Percentiles rank a stretch among this genome's conserved stretches.
Evolutionary conservation across 2,329 filamentous ascomycete species (phyloP).

Genomic region (Aspergillus awamori): DNA sequence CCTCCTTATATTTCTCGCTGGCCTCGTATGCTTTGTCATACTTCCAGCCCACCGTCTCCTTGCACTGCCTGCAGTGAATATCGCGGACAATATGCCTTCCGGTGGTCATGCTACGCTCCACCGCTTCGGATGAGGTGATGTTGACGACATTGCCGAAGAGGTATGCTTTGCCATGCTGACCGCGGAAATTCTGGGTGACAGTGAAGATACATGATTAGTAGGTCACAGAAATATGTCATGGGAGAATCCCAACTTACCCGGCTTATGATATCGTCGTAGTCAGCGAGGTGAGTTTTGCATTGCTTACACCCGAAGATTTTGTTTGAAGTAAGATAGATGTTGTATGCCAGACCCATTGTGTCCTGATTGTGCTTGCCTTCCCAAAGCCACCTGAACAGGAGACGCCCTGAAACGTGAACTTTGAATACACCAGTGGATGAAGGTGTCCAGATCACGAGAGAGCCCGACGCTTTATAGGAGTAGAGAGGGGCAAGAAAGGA

Average conservation of each 20-base stretch:
- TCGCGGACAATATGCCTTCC: constrained; percentile 92
- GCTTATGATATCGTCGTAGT: constrained; percentile 95
- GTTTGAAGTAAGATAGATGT: constrained; percentile 82
- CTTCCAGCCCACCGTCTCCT: constrained; percentile 94
- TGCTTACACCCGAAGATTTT: constrained; percentile 91
- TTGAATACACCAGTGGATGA: constrained; percentile 12
- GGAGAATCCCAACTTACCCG: constrained; percentile 64
- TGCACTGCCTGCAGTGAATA: constrained; percentile 88
- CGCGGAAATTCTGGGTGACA: constrained; percentile 80
- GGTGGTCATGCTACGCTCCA: constrained; percentile 97
- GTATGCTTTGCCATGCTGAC: constrained; percentile 97
- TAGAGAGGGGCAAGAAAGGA: background rate
- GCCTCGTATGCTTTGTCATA: constrained; percentile 96
- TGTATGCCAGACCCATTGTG: constrained; percentile 85
- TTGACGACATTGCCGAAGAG: constrained; percentile 96
- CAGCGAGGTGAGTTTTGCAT: constrained; percentile 94
- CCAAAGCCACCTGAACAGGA: constrained; percentile 19
- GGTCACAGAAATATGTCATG: background rate
- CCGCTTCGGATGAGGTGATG: constrained; percentile 75
- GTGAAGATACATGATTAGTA: constrained; percentile 8
- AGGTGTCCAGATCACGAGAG: background rate
- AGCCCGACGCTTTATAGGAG: background rate
- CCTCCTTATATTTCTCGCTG: constrained; percentile 97
- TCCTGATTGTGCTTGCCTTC: constrained; percentile 22
- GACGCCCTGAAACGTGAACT: constrained; percentile 27